A percentile compares a stretch with the other conserved stretches of the same genome.
Evolutionary conservation across 2,329 filamentous ascomycete genomes (phyloP).

Genomic region (Didymella segeticola): DNA sequence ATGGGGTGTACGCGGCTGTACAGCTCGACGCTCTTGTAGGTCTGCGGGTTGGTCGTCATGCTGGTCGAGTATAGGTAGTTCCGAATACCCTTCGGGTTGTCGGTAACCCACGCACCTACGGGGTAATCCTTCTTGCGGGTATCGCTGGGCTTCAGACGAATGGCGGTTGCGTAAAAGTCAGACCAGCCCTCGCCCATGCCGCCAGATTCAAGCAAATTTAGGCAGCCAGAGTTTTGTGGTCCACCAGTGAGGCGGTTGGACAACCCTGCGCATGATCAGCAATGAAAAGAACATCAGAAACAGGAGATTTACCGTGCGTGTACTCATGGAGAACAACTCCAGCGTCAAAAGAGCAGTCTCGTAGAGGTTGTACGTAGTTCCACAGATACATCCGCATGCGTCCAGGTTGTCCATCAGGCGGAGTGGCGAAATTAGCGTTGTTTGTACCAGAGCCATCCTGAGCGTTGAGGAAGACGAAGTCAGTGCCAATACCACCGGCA

Average conservation of each 20-base stretch:
- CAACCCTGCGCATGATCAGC: too few species aligned
- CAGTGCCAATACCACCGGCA: constrained; percentile 58
- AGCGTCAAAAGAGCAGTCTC: constrained; percentile 65
- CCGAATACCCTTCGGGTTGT: constrained; percentile 56
- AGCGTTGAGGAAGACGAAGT: constrained; percentile 63
- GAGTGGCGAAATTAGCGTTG: constrained; percentile 66
- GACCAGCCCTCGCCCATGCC: constrained; percentile 68
- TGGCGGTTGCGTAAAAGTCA: constrained; percentile 62
- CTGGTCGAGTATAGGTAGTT: constrained; percentile 60
- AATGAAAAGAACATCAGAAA: too few species aligned
- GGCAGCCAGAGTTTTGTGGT: constrained; percentile 60
- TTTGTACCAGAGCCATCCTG: constrained; percentile 63
- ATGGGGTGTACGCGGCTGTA: constrained; percentile 55
- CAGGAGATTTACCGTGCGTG: constrained; percentile 50
- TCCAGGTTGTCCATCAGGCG: constrained; percentile 47
- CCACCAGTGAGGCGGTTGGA: constrained; percentile 67
- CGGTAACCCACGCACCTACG: constrained; percentile 60
- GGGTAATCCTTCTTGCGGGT: constrained; percentile 56
- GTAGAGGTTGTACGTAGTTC: constrained; percentile 55
- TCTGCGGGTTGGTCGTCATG: constrained; percentile 58
- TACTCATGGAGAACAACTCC: constrained; percentile 64
- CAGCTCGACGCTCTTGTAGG: constrained; percentile 55
- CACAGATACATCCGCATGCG: constrained; percentile 68
- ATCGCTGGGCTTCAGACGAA: constrained; percentile 56
- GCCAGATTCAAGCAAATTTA: constrained; percentile 56